Conservation (phyloP, 1,139 yeast species). For the Zygosaccharomyces pseudobailii region DNA sequence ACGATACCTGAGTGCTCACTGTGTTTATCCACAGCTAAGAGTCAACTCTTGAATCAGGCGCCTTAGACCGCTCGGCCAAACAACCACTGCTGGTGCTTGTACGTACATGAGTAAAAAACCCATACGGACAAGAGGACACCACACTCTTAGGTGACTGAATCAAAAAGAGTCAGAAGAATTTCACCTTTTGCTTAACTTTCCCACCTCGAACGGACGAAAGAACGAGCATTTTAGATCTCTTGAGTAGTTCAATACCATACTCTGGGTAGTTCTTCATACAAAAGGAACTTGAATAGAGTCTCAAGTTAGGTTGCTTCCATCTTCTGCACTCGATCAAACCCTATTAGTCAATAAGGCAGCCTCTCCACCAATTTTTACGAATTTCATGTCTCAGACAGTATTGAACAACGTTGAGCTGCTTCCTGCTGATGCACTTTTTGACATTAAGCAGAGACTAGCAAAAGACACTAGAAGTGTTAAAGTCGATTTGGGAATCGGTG, state of each 20-base stretch:
- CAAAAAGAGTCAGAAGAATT: not conserved
- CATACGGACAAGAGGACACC: not conserved
- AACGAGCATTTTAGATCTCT: not conserved
- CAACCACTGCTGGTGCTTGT: constrained; percentile 12
- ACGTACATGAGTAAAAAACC: not conserved
- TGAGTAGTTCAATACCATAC: no score
- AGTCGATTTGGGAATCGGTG: constrained; percentile 91
- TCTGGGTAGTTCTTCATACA: not conserved
- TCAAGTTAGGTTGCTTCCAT: not conserved
- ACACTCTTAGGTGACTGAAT: not conserved
- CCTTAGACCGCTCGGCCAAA: constrained; percentile 31
- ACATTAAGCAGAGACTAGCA: constrained; percentile 68
- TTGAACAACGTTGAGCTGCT: constrained; percentile 50
- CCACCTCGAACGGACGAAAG: not conserved
- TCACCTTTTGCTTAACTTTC: not conserved
- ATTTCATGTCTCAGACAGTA: constrained; percentile 21
- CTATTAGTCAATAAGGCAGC: not conserved
- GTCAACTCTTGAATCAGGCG: constrained; percentile 27
- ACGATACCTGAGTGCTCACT: constrained; percentile 27
- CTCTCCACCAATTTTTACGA: not conserved
- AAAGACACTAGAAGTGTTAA: constrained; percentile 58
- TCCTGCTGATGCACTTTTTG: constrained; percentile 80
- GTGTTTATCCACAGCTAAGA: constrained; percentile 12
- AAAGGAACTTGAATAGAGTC: not conserved
- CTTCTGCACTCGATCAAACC: not conserved